These are phyloP conservation scores for Capronia americana DNA, from an alignment of 2,329 filamentous ascomycete species.

Conservation along the genomic window DNA sequence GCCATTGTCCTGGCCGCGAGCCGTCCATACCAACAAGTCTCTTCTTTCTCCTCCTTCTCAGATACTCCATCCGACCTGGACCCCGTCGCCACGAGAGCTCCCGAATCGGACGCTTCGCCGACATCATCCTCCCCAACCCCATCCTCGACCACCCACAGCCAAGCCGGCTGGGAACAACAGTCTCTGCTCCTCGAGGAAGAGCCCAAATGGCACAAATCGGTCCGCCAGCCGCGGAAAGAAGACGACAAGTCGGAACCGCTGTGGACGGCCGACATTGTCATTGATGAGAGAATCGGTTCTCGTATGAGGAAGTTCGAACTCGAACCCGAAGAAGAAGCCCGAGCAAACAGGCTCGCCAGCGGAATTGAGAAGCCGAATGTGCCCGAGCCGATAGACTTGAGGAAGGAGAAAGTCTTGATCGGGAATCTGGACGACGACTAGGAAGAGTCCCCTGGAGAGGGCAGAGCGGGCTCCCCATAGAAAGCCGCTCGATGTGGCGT, in stretches of 20 bases:
- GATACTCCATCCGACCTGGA: slow-evolving; percentile 24
- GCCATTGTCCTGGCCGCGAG: slow-evolving; percentile 71
- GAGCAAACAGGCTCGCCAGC: slow-evolving; percentile 66
- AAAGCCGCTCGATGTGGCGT: too few species aligned
- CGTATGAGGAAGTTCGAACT: slow-evolving; percentile 84
- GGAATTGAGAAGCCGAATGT: slow-evolving; percentile 66
- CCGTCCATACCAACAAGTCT: slow-evolving; percentile 49
- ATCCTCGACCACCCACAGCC: slow-evolving; percentile 45
- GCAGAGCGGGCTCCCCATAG: not conserved
- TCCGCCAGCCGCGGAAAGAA: slow-evolving; percentile 62
- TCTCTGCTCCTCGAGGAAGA: slow-evolving; percentile 73
- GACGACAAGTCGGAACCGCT: slow-evolving; percentile 67
- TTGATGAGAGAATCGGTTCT: slow-evolving; percentile 76
- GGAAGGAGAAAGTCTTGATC: slow-evolving; percentile 49
- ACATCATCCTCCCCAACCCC: slow-evolving; percentile 32
- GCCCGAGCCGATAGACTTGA: slow-evolving; percentile 50
- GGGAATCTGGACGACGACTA: slow-evolving; percentile 43
- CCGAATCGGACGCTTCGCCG: slow-evolving; percentile 55
- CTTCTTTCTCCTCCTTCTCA: slow-evolving; percentile 34
- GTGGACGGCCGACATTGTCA: slow-evolving; percentile 74
- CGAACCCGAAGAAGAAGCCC: slow-evolving; percentile 70
- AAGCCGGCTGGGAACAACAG: slow-evolving; percentile 65
- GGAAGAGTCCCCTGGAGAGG: not conserved
- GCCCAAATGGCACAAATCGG: slow-evolving; percentile 81
- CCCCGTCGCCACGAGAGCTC: slow-evolving; percentile 48